Conservation (phyloP, 2,329 filamentous ascomycete genomes). For the Ophiocordyceps robertsii region DNA sequence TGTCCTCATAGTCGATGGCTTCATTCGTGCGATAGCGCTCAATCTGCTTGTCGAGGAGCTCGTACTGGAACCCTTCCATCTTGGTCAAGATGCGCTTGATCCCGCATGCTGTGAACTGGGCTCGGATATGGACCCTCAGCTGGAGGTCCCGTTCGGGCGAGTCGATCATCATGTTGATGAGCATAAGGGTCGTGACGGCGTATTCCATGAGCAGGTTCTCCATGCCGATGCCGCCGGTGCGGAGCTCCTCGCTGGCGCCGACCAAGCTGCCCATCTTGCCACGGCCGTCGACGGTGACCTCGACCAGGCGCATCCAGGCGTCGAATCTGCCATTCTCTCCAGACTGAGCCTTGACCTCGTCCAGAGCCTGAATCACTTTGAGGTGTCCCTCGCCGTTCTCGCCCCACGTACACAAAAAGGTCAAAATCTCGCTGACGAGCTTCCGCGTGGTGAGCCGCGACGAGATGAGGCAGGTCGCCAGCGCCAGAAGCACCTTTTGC, state of each 20-base stretch:
- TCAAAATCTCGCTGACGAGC: slow-evolving; percentile 88
- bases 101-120: slow-evolving; percentile 90
- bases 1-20: slow-evolving; percentile 95
- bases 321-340: slow-evolving; percentile 94
- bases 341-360: slow-evolving; percentile 76
- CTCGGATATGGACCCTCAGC: slow-evolving; percentile 83
- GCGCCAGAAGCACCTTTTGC: slow-evolving; percentile 76
- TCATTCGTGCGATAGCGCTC: slow-evolving; percentile 88
- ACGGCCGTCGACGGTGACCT: slow-evolving; percentile 90
- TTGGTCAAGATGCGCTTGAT: slow-evolving; percentile 89
- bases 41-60: slow-evolving; percentile 95
- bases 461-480: slow-evolving; percentile 78
- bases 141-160: slow-evolving; percentile 81
- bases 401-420: slow-evolving; percentile 91
- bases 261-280: slow-evolving; percentile 98
- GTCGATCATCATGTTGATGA: slow-evolving; percentile 95
- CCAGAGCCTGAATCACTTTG: slow-evolving; percentile 87
- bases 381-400: slow-evolving; percentile 72
- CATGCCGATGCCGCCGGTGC: slow-evolving; percentile 93
- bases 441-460: slow-evolving; percentile 84
- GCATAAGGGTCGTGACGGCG: slow-evolving; percentile 81
- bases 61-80: slow-evolving; percentile 98
- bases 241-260: slow-evolving; percentile 88
- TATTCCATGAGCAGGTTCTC: slow-evolving; percentile 99
- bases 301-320: slow-evolving; percentile 96